A percentile compares a stretch with the other conserved stretches of the same genome.
phyloP scores from a whole-genome alignment of 1,284 basidiomycete species.

The Uromyces viciae-fabae region DNA sequence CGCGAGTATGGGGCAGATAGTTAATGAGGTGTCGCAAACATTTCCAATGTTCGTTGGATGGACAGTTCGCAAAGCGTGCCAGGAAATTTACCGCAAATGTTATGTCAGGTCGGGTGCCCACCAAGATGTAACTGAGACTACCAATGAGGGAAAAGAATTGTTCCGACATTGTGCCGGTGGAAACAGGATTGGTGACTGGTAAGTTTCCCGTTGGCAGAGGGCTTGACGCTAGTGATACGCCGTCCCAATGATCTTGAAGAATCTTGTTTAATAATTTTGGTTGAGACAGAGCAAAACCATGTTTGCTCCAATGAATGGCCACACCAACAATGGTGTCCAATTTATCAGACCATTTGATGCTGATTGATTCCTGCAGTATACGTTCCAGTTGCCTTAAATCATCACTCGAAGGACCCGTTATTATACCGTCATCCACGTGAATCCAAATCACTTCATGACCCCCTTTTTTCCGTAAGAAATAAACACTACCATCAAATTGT shows the following conservation, averaged over 20 bases:
- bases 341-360: not conserved
- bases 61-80: slow-evolving; percentile 1
- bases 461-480: not conserved
- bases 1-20: not conserved
- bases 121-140: not conserved
- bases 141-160: not conserved
- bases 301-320: not conserved
- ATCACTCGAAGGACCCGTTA: not conserved
- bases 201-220: not conserved
- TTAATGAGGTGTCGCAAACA: not conserved
- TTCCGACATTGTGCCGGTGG: not conserved
- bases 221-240: not conserved
- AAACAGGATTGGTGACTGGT: not conserved
- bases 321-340: slow-evolving; percentile 14
- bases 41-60: slow-evolving; percentile 2
- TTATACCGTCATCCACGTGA: slow-evolving; percentile 11
- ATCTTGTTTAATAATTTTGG: not conserved
- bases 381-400: not conserved
- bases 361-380: not conserved
- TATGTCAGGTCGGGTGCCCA: slow-evolving; percentile 20
- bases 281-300: not conserved
- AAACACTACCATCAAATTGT: not conserved
- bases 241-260: not conserved
- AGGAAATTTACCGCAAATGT: slow-evolving; percentile 6
- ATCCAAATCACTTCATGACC: not conserved